These are phyloP conservation scores for Salix dunnii DNA, from an alignment of 345 rosid genomes.

Conservation along the genomic window DNA sequence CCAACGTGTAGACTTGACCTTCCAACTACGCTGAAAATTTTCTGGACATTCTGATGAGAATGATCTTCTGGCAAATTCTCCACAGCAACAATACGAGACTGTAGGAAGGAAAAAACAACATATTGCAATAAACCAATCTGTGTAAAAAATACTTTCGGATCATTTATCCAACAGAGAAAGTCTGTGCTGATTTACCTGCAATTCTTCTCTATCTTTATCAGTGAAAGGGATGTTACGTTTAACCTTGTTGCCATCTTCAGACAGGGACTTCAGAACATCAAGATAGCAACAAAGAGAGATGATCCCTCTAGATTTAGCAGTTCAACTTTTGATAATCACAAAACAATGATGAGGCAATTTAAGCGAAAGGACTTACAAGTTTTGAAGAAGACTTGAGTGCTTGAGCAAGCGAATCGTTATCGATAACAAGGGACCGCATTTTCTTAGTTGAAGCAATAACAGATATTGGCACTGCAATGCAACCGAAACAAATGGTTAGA, in stretches of 20 bases:
- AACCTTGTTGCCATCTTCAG: constrained; percentile 73
- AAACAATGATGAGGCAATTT: background rate
- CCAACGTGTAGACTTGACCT: constrained; percentile 33
- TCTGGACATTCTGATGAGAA: constrained; percentile 90
- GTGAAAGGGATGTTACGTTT: constrained; percentile 69
- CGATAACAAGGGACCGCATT: constrained; percentile 65
- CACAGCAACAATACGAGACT: constrained; percentile 78
- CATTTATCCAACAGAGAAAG: background rate
- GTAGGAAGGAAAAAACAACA: constrained; percentile 13
- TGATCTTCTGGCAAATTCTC: constrained; percentile 99
- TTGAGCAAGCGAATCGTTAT: constrained; percentile 56
- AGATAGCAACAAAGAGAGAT: background rate
- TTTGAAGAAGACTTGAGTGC: constrained; percentile 77
- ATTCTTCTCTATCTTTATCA: constrained; percentile 75
- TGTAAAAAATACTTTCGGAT: background rate
- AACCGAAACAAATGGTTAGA: background rate
- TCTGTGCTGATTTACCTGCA: constrained; percentile 43
- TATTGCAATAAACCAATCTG: background rate
- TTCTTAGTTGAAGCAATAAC: constrained; percentile 77
- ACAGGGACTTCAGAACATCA: constrained; percentile 48
- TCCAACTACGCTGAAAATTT: constrained; percentile 75
- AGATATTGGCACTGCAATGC: constrained; percentile 57
- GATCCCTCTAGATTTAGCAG: background rate
- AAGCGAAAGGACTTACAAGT: constrained; percentile 54
- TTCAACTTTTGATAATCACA: background rate